Evolutionary conservation across 2,329 filamentous ascomycete genomes (phyloP).

Genomic region (Alternaria hordeiaustralica): DNA sequence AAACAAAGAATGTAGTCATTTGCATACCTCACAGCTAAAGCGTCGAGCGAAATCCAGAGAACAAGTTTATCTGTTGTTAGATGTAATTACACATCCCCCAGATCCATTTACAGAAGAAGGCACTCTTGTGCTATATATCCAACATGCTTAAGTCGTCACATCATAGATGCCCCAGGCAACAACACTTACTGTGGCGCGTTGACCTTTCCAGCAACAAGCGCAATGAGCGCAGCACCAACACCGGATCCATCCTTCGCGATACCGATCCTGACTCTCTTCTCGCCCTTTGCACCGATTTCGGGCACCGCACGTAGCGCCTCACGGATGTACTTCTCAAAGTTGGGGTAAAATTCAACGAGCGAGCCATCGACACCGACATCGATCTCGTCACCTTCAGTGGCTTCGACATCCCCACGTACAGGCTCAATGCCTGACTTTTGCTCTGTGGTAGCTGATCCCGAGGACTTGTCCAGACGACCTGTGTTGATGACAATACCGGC

Average conservation of each 20-base stretch:
- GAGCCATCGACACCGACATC: conserved; percentile 96
- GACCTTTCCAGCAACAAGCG: conserved; percentile 76
- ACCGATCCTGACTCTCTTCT: conserved; percentile 88
- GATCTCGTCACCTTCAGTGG: conserved; percentile 69
- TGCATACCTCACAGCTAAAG: neutral
- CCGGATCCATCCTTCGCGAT: conserved; percentile 97
- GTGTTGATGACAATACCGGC: conserved; percentile 84
- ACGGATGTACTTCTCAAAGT: conserved; percentile 86
- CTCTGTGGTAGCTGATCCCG: conserved; percentile 46
- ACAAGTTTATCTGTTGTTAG: neutral
- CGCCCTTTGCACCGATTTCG: conserved; percentile 77
- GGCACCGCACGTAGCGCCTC: conserved; percentile 79
- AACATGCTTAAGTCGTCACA: neutral
- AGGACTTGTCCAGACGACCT: conserved; percentile 64
- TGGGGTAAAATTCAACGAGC: conserved; percentile 93
- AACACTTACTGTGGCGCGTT: conserved; percentile 20
- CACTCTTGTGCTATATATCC: neutral
- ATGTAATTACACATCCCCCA: neutral
- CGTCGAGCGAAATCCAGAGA: neutral
- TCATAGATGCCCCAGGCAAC: neutral
- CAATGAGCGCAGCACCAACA: conserved; percentile 94
- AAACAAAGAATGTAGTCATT: neutral
- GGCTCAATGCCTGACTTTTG: conserved; percentile 43
- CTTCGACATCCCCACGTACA: conserved; percentile 41
- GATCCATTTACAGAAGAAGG: neutral